Conservation (phyloP, 2,329 filamentous ascomycete genomes). For the Bimuria novae-zelandiae region DNA sequence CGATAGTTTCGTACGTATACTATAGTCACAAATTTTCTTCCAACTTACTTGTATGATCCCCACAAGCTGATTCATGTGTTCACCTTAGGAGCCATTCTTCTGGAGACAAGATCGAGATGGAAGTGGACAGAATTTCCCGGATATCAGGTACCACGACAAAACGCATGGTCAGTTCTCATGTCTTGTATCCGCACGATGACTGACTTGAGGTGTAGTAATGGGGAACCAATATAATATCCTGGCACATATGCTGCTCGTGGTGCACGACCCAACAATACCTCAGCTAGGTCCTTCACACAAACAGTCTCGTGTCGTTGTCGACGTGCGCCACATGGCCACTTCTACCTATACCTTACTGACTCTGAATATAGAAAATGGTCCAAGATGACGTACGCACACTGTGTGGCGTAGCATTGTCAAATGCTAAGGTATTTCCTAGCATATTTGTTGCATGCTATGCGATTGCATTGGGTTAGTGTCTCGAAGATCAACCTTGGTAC, state of each 20-base stretch:
- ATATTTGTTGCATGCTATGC: constrained; percentile 45
- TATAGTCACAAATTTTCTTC: background rate
- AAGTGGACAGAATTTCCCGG: constrained; percentile 41
- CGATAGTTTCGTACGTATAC: constrained; percentile 27
- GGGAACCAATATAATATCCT: constrained; percentile 42
- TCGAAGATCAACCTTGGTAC: too few relatives aligned
- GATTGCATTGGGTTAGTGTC: constrained; percentile 36
- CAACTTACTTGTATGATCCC: too few relatives aligned
- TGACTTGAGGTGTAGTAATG: constrained; percentile 22
- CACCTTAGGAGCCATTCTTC: constrained; percentile 34
- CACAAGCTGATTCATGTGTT: background rate
- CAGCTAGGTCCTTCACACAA: constrained; percentile 42
- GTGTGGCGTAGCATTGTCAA: constrained; percentile 41
- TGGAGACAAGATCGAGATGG: constrained; percentile 38
- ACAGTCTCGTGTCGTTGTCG: constrained; percentile 36
- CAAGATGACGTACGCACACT: constrained; percentile 44
- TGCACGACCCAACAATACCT: constrained; percentile 44
- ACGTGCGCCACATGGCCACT: constrained; percentile 19
- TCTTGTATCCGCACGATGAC: background rate
- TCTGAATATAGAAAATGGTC: constrained; percentile 22
- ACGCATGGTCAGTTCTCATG: constrained; percentile 29
- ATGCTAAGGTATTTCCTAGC: constrained; percentile 39
- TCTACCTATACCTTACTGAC: background rate
- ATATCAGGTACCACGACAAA: constrained; percentile 42
- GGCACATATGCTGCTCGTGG: constrained; percentile 41